Conservation (phyloP, 495 filamentous ascomycete species). For the Lophiotrema nucula region DNA sequence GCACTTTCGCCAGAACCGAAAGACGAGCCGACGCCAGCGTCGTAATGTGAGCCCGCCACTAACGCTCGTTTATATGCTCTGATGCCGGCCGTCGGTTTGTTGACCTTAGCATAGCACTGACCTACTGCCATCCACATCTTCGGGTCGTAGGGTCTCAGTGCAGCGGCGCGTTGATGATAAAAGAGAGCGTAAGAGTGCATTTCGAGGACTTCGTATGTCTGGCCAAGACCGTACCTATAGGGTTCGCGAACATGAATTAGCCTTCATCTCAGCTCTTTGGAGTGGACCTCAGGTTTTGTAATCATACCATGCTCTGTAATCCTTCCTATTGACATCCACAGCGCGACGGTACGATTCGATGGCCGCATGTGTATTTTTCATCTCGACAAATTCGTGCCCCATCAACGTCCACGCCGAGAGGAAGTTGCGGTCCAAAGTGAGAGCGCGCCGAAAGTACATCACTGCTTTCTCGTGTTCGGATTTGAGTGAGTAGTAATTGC, state of each 20-base stretch:
- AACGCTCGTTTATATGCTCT: slow-evolving; percentile 91
- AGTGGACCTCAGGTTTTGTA: no score
- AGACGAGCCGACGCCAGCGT: slow-evolving; percentile 49
- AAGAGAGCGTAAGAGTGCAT: slow-evolving; percentile 96
- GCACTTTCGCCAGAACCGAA: slow-evolving; percentile 37
- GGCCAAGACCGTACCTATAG: slow-evolving; percentile 92
- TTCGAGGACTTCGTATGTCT: slow-evolving; percentile 96
- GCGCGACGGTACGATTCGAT: slow-evolving; percentile 96
- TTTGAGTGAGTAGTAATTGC: slow-evolving; percentile 93
- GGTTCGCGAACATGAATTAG: no score
- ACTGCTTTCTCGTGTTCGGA: slow-evolving; percentile 97
- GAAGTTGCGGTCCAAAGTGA: slow-evolving; percentile 91
- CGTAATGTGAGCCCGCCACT: slow-evolving; percentile 76
- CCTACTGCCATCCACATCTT: slow-evolving; percentile 99
- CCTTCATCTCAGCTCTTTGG: no score
- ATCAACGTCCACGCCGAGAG: slow-evolving; percentile 97
- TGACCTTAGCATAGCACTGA: slow-evolving; percentile 84
- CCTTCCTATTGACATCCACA: slow-evolving; percentile 92
- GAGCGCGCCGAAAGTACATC: slow-evolving; percentile 92
- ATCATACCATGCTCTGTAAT: slow-evolving; percentile 99
- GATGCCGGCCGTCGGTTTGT: slow-evolving; percentile 77
- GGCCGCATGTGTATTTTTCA: slow-evolving; percentile 98
- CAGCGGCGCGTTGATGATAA: slow-evolving; percentile 96
- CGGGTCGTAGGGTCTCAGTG: slow-evolving; percentile 83
- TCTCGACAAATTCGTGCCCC: slow-evolving; percentile 98